phyloP scores from a whole-genome alignment of 768 basidiomycete genomes.

The Suillus americanus region DNA sequence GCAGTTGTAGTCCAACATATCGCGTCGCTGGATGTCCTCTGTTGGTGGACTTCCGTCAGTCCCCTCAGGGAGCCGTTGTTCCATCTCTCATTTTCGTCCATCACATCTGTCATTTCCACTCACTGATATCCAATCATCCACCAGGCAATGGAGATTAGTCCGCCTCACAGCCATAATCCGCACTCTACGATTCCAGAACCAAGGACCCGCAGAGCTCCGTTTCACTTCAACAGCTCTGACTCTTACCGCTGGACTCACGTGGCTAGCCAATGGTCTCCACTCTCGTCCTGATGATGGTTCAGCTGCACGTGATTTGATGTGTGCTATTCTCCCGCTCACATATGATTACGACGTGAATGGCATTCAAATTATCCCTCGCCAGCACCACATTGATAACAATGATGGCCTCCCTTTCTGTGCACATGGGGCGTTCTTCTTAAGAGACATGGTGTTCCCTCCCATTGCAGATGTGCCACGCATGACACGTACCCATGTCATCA shows the following conservation, averaged over 20 bases:
- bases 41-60: too few species aligned
- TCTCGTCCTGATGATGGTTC: slow-evolving; percentile 24
- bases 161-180: background rate
- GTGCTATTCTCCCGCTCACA: slow-evolving; percentile 23
- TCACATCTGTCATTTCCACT: too few species aligned
- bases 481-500: background rate
- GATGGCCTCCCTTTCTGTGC: background rate
- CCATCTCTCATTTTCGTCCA: background rate
- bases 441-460: background rate
- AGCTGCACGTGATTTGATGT: slow-evolving; percentile 20
- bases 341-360: slow-evolving; percentile 6
- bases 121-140: accelerated
- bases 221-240: slow-evolving; percentile 11
- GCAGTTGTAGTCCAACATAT: too few species aligned
- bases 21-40: too few species aligned
- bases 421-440: background rate
- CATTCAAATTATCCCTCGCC: background rate
- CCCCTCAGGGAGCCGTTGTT: too few species aligned
- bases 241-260: slow-evolving; percentile 21
- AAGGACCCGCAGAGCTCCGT: background rate
- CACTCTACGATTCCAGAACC: slow-evolving; percentile 9
- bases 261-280: slow-evolving; percentile 28
- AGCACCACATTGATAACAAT: background rate
- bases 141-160: background rate
- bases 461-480: background rate